Conservation (phyloP, 2,329 filamentous ascomycete species). For the Ascochyta clinopodiicola region DNA sequence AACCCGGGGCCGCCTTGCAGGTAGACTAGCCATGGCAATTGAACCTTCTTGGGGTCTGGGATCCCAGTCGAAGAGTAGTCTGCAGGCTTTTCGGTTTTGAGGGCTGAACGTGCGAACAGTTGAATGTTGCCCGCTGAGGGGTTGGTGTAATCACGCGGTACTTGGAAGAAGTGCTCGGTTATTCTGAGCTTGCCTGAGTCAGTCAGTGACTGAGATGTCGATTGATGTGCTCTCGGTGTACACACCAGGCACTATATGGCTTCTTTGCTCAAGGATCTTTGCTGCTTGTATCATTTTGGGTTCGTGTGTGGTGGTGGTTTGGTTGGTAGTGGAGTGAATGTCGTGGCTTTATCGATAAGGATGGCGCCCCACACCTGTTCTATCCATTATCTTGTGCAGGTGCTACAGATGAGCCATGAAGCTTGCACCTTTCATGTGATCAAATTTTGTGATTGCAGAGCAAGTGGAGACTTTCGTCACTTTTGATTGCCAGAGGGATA, state of each 20-base stretch:
- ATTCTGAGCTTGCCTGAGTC: constrained; percentile 73
- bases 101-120: constrained; percentile 78
- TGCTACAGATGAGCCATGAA: not conserved
- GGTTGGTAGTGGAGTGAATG: constrained; percentile 18
- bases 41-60: constrained; percentile 55
- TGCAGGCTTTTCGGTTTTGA: constrained; percentile 69
- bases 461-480: no score
- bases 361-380: constrained; percentile 4
- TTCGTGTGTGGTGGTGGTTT: constrained; percentile 9
- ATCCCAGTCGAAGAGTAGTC: constrained; percentile 56
- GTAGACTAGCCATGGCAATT: constrained; percentile 70
- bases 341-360: constrained; percentile 30
- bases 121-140: constrained; percentile 67
- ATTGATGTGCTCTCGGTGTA: not conserved
- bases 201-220: constrained; percentile 1
- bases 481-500: no score
- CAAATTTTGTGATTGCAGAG: not conserved
- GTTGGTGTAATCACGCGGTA: constrained; percentile 78
- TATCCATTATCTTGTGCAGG: not conserved
- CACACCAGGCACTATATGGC: constrained; percentile 54
- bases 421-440: not conserved
- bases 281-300: constrained; percentile 51
- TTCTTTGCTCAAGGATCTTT: constrained; percentile 55
- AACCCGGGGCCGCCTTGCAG: constrained; percentile 88
- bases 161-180: constrained; percentile 85